These are phyloP conservation scores for Jackrogersella minutella DNA, from an alignment of 495 filamentous ascomycete species.

Conservation along the genomic window DNA sequence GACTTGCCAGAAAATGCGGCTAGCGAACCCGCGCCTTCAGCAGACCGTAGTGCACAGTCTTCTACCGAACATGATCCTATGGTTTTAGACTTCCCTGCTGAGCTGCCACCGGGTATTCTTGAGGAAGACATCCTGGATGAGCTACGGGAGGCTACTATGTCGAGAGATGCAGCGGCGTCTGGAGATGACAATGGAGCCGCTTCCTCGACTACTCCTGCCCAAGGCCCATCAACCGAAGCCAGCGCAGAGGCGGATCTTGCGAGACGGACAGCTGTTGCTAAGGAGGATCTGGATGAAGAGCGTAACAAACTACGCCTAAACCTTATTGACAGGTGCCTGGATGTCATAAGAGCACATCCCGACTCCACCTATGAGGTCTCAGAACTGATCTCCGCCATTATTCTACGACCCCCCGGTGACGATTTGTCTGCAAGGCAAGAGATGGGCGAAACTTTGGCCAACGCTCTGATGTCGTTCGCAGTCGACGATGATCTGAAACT, in stretches of 20 bases:
- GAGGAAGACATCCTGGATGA: constrained; percentile 41
- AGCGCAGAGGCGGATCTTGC: constrained; percentile 25
- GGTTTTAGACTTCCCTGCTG: constrained; percentile 41
- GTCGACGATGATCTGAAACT: constrained; percentile 80
- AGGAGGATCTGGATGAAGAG: constrained; percentile 85
- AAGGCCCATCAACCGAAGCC: constrained; percentile 23
- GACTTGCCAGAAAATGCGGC: constrained; percentile 50
- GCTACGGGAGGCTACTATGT: constrained; percentile 22
- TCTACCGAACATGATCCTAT: constrained; percentile 38
- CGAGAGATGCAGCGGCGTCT: constrained; percentile 25
- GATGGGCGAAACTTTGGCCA: constrained; percentile 81
- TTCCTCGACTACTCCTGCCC: constrained; percentile 36
- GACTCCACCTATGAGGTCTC: constrained; percentile 91
- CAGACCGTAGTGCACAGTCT: constrained; percentile 13
- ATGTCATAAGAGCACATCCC: constrained; percentile 85
- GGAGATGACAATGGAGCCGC: constrained; percentile 23
- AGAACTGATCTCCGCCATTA: constrained; percentile 80
- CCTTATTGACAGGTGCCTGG: constrained; percentile 87
- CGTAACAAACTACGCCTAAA: constrained; percentile 75
- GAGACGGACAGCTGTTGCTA: constrained; percentile 52
- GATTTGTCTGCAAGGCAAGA: constrained; percentile 65
- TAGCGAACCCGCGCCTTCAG: constrained; percentile 30
- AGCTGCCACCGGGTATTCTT: constrained; percentile 28
- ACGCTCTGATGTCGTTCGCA: constrained; percentile 85
- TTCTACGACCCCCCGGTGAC: constrained; percentile 72